These are phyloP conservation scores for Euphorbia peplus DNA, from an alignment of 345 rosid species.

Conservation along the genomic window DNA sequence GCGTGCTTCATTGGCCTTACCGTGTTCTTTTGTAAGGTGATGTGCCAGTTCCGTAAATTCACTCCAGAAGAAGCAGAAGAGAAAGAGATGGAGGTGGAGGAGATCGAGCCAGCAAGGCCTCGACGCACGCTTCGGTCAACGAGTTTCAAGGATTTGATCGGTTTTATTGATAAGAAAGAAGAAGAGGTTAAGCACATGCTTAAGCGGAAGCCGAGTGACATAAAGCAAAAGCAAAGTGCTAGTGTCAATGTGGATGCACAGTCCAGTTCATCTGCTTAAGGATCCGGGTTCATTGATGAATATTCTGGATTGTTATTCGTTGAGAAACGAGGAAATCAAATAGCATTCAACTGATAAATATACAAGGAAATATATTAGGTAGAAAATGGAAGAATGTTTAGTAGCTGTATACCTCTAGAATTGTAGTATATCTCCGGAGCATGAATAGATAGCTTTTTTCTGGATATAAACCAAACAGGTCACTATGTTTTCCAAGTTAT, in stretches of 20 bases:
- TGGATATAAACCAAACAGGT: no score
- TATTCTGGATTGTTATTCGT: background rate
- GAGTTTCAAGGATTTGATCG: constrained; percentile 51
- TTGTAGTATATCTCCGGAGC: background rate
- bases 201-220: constrained; percentile 43
- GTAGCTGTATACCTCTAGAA: background rate
- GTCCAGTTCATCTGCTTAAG: constrained; percentile 29
- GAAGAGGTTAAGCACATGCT: constrained; percentile 40
- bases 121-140: constrained; percentile 33
- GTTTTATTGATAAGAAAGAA: constrained; percentile 56
- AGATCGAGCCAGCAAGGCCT: constrained; percentile 45
- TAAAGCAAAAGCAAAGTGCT: constrained; percentile 35
- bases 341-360: background rate
- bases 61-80: constrained; percentile 30
- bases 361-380: background rate
- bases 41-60: constrained; percentile 57
- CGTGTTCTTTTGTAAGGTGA: constrained; percentile 49
- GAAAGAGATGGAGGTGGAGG: constrained; percentile 36
- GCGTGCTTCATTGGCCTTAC: constrained; percentile 56
- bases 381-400: background rate
- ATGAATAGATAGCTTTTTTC: background rate
- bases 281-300: background rate
- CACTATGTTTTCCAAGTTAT: background rate
- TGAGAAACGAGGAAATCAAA: background rate
- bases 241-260: constrained; percentile 37